Evolutionary conservation across 1,284 basidiomycete species (phyloP), one percentile per base, ranked within the genome.

Genomic region (Austroboletus rostrupii): DNA sequence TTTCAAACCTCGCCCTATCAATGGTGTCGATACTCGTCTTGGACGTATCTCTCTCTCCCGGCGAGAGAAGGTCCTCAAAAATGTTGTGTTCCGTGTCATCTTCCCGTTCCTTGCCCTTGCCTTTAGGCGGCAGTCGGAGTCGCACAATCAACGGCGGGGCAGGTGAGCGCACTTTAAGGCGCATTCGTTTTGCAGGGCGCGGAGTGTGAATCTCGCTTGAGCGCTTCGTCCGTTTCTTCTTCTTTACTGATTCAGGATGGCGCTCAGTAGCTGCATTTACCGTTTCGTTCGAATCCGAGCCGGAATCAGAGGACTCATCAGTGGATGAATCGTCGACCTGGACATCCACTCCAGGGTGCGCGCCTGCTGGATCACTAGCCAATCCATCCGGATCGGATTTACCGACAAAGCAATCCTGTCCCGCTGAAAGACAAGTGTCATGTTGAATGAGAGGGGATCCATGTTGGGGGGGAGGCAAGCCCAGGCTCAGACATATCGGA

Each of bases 1-100:
- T 76, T 56, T 95, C 88, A 64, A 92, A 98, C 38, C 80, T 75
- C 45, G 78, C 69, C 61, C 89, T 87, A 67, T 99, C 96, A 10
- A 66, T 62, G n/a, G 70, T 69, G 2, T 69, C 66, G 35, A 94
- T 82, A 6, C 70, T 66, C n/a, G 93, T 94, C 56, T 81, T 84
- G 17, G 76, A 71, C 26, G 79, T 88, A 65, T 93, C 90, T 26
- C 92, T 83, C 47, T 97, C 89, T 14, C 77, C 73, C 0, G 77
- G 73, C 16, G 68, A 70, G 46, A 98, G 74, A 48, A 95, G 73
- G 36, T 94, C 89, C 50, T 95, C 88, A 69, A 96, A 92, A 50
- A 93, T 74, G n/a, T 83, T 81, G 33, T 62, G 60, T 37, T 72
- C 71, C n/a, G 58, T 70, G 20, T 81, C 77, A 9, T 82, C 79